phyloP scores from a whole-genome alignment of 345 rosid genomes.

The Streptanthus diversifolius region DNA sequence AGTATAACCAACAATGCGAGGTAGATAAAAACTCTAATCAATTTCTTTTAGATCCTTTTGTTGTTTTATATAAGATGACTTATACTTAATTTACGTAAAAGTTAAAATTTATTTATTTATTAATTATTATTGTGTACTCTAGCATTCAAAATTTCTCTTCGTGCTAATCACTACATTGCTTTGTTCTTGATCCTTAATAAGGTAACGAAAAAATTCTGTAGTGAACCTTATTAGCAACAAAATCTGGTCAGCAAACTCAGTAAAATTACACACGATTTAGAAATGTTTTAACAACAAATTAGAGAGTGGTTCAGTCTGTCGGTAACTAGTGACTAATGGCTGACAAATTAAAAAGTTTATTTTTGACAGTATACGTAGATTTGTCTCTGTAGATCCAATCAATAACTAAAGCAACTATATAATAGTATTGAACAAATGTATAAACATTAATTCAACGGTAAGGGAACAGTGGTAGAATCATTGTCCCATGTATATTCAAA shows the following conservation, averaged over 20 bases:
- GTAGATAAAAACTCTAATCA: background rate
- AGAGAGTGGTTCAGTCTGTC: slow-evolving; percentile 7
- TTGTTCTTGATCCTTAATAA: background rate
- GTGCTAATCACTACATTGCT: background rate
- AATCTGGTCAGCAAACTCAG: slow-evolving; percentile 7
- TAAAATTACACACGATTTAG: background rate
- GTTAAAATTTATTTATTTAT: background rate
- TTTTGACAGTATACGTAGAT: background rate
- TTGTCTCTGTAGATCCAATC: background rate
- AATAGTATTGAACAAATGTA: background rate
- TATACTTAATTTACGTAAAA: background rate
- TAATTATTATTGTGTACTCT: background rate
- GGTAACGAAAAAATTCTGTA: background rate
- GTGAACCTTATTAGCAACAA: background rate
- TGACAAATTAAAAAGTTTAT: background rate
- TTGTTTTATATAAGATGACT: background rate
- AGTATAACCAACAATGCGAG: background rate
- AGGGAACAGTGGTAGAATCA: slow-evolving; percentile 27
- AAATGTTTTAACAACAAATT: background rate
- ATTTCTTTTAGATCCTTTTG: background rate
- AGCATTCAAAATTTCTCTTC: background rate
- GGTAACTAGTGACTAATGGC: slow-evolving; percentile 6
- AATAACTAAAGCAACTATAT: slow-evolving; percentile 14
- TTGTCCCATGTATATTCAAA: slow-evolving; percentile 18
- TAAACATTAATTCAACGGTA: slow-evolving; percentile 10